phyloP scores from a whole-genome alignment of 75 land plant species.

The Ceratopteris richardii region DNA sequence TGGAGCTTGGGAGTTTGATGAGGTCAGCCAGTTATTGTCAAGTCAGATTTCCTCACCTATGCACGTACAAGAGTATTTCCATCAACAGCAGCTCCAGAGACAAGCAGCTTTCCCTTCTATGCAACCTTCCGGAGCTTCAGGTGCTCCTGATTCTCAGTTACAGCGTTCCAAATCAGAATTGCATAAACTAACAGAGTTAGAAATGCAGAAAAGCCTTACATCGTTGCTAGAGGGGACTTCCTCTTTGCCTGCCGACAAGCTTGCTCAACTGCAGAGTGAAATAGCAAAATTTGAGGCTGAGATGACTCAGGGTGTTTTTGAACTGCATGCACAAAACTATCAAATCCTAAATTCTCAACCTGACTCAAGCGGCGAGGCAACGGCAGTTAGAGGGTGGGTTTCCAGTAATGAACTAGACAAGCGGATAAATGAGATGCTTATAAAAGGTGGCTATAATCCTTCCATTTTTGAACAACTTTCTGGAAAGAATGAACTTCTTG shows the following conservation, averaged over 20 bases:
- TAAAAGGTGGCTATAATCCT: not conserved
- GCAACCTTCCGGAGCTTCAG: not conserved
- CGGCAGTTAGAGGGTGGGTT: not conserved
- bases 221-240: constrained; percentile 1
- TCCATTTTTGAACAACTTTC: not conserved
- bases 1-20: constrained; percentile 62
- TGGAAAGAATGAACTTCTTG: not conserved
- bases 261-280: not conserved
- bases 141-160: not conserved
- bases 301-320: not conserved
- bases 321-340: not conserved
- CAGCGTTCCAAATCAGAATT: too few relatives aligned
- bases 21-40: constrained; percentile 42
- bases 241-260: not conserved
- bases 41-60: constrained; percentile 15
- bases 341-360: not conserved
- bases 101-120: not conserved
- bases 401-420: not conserved
- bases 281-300: not conserved
- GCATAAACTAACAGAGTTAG: not conserved
- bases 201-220: constrained; percentile 8
- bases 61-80: constrained; percentile 12
- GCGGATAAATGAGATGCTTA: not conserved
- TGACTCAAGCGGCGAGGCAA: too few relatives aligned
- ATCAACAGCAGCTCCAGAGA: constrained; percentile 10